Evolutionary conservation across 805 yeast species (phyloP).

Genomic region (Candida taoyuanica): DNA sequence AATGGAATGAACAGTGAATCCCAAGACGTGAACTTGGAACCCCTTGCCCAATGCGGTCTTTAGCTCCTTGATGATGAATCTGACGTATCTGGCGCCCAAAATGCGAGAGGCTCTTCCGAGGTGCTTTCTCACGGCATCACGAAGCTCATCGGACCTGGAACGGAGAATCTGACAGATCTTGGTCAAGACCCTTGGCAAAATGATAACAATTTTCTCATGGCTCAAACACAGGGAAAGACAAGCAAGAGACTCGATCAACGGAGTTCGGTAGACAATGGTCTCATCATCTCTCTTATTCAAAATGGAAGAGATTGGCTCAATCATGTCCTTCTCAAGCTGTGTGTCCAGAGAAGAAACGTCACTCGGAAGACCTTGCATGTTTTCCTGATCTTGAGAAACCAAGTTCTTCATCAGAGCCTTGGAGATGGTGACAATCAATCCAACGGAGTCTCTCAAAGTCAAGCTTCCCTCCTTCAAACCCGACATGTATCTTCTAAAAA

Average conservation of each 20-base stretch:
- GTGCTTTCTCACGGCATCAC: constrained; percentile 80
- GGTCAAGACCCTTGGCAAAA: constrained; percentile 79
- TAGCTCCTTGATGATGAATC: constrained; percentile 73
- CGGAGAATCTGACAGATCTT: constrained; percentile 85
- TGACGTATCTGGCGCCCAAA: constrained; percentile 70
- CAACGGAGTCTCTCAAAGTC: constrained; percentile 51
- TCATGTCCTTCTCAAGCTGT: constrained; percentile 51
- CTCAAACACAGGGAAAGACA: constrained; percentile 61
- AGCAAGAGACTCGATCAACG: constrained; percentile 76
- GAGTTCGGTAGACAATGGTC: constrained; percentile 70
- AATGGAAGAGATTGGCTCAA: constrained; percentile 57
- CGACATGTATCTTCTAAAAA: constrained; percentile 62
- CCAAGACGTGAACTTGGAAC: constrained; percentile 88
- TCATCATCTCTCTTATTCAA: constrained; percentile 68
- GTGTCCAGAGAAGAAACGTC: constrained; percentile 35
- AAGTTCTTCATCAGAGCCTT: constrained; percentile 41
- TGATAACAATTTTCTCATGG: constrained; percentile 46
- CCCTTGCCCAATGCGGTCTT: constrained; percentile 79
- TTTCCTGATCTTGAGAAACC: constrained; percentile 11
- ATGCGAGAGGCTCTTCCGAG: constrained; percentile 58
- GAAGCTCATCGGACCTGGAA: constrained; percentile 76
- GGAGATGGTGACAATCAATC: constrained; percentile 54
- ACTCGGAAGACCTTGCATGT: constrained; percentile 33
- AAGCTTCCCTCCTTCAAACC: constrained; percentile 43
- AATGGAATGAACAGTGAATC: constrained; percentile 78